These are phyloP conservation scores for Didymellaceae sp. DNA, from an alignment of 2,329 filamentous ascomycete species.

Conservation along the genomic window DNA sequence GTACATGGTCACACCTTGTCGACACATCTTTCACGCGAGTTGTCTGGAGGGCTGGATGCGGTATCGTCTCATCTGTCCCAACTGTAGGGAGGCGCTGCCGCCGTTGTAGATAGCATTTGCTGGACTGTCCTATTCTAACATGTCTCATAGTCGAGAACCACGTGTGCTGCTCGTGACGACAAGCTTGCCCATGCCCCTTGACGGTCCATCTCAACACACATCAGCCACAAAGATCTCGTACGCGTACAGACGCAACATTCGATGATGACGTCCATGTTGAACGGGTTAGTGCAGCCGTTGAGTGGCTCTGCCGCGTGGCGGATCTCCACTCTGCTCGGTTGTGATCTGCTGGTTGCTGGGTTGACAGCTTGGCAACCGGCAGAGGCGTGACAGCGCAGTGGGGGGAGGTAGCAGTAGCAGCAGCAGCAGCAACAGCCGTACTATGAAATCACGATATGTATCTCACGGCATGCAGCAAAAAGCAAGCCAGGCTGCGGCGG, in stretches of 20 bases:
- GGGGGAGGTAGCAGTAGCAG: not conserved
- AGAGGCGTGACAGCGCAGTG: conserved; percentile 1
- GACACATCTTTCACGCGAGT: conserved; percentile 91
- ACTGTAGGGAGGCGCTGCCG: conserved; percentile 88
- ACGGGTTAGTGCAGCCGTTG: not conserved
- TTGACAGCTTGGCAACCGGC: conserved; percentile 5
- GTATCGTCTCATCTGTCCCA: conserved; percentile 90
- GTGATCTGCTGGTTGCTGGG: not conserved
- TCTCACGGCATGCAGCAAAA: not conserved
- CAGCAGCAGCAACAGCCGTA: not conserved
- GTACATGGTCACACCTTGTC: conserved; percentile 98
- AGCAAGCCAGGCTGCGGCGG: not conserved
- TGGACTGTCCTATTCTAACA: no score
- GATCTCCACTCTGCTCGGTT: not conserved
- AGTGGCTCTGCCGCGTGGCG: conserved; percentile 4
- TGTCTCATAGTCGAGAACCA: no score
- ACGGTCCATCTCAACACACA: no score
- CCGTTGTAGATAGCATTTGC: conserved; percentile 66
- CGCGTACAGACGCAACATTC: not conserved
- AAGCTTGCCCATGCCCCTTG: no score
- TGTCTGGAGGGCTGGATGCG: conserved; percentile 98
- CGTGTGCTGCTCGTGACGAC: no score
- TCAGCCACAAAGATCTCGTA: no score
- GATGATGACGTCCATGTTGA: not conserved
- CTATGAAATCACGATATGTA: not conserved